Evolutionary conservation across 768 basidiomycete species (phyloP), one percentile per base, ranked within the genome.

Genomic region (Mycena haematopus): DNA sequence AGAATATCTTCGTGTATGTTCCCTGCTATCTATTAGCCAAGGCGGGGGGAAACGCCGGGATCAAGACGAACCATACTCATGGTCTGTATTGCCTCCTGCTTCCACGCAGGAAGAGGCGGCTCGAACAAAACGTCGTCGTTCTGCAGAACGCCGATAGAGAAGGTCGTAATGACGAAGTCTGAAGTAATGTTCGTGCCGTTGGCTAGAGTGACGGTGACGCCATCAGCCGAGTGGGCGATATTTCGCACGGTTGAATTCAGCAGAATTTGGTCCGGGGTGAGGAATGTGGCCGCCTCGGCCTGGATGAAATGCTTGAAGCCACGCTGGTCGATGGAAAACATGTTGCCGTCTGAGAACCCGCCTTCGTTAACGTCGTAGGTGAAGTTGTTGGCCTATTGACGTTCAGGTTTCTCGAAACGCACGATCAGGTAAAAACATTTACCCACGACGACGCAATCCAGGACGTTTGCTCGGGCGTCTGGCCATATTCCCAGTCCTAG

Each of bases 71-170:
- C 63, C 63, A 90, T 89, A 14, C 77, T 77, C 73, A 88, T 83
- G 59, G 81, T 82, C 33, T 84, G 81, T 38, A 89, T 84, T 5
- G 87, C 88, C 59, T 89, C 88, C n/a, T 76, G 59, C 69, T 89
- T 90, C 78, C 81, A 90, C 11, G 67, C 75, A 0, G 88, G 89
- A 21, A 89, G 70, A 10, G 73, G 24, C 2, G 89, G 89, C 44
- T 80, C 69, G 65, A 88, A 90, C 82, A 62, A 63, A 86, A 90
- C 83, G 61, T 89, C 87, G 31, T 80, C 75, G 58, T 87, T 78
- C 73, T 91, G 89, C 56, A 91, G 75, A 8, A 91, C 89, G 0
- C 89, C 89, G 1, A 88, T 70, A 63, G 88, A 89, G 74, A 90
- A 90, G 0, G 89, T 90, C 64, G 83, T 84, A 29, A 91, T 69